A percentile compares a stretch with the other conserved stretches of the same genome.
These are phyloP conservation scores for Scenedesmus sp. DNA, from an alignment of 163 green algal genomes.

Conservation along the genomic window DNA sequence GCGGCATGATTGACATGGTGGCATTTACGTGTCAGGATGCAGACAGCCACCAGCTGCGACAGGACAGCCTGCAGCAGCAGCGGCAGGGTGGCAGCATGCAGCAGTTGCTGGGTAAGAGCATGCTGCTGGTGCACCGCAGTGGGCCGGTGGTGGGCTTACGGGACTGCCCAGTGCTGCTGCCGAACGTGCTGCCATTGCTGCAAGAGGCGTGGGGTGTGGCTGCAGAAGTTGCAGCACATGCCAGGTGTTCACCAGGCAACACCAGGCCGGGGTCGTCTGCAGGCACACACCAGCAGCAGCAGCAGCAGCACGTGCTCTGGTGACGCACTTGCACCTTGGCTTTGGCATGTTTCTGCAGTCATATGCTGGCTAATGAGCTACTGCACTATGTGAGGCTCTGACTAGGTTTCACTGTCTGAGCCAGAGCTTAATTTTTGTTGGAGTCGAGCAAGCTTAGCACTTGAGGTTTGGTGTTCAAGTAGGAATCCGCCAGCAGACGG, in stretches of 20 bases:
- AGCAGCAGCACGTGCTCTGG: not conserved
- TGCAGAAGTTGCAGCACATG: not conserved
- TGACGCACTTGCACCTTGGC: not conserved
- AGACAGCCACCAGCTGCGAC: not conserved
- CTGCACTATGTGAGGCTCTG: no score
- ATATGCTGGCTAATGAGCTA: not conserved
- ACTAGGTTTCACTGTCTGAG: no score
- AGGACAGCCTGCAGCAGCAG: slow-evolving; percentile 2
- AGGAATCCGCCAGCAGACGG: no score
- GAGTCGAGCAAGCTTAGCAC: no score
- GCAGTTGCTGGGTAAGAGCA: not conserved
- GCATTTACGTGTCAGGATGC: not conserved
- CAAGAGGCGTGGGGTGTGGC: not conserved
- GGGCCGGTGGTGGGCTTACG: not conserved
- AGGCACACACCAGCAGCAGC: not conserved
- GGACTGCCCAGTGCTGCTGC: not conserved
- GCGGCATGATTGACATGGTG: slow-evolving; percentile 7
- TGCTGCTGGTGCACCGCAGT: not conserved
- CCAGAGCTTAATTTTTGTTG: no score
- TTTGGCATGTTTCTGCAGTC: not conserved
- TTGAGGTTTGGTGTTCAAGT: no score
- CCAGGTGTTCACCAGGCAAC: no score
- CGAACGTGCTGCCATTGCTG: not conserved
- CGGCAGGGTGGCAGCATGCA: not conserved
- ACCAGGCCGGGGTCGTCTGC: not conserved